Conservation (phyloP, 257 asterid genomes). For the Nicotiana noctiflora region DNA sequence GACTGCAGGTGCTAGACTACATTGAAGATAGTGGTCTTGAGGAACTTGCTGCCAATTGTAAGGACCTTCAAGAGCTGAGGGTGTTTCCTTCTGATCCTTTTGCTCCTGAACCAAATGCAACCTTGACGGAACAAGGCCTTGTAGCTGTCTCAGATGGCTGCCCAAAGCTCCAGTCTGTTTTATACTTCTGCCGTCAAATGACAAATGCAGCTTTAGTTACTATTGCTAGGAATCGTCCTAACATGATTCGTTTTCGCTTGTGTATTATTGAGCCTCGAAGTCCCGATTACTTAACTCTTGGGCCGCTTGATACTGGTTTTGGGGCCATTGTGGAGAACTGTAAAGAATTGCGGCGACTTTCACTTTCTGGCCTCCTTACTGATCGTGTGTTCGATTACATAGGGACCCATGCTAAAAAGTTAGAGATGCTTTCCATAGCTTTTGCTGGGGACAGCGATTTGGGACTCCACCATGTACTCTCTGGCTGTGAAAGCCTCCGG, state of each 20-base stretch:
- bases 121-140: conserved; percentile 84
- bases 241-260: conserved; percentile 67
- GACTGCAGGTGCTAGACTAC: conserved; percentile 72
- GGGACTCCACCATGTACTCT: conserved; percentile 79
- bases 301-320: conserved; percentile 78
- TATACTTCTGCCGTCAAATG: conserved; percentile 96
- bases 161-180: conserved; percentile 82
- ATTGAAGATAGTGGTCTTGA: conserved; percentile 89
- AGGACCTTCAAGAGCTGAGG: conserved; percentile 75
- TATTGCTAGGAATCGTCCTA: conserved; percentile 69
- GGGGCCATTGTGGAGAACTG: conserved; percentile 90
- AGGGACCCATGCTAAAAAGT: conserved; percentile 75
- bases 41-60: conserved; percentile 66
- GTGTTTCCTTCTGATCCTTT: conserved; percentile 96
- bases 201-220: conserved; percentile 77
- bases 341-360: conserved; percentile 74
- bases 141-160: conserved; percentile 87
- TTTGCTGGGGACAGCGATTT: conserved; percentile 94
- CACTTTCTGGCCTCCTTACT: conserved; percentile 78
- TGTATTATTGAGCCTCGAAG: conserved; percentile 75
- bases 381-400: conserved; percentile 71
- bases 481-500: conserved; percentile 85
- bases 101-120: conserved; percentile 69
- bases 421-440: conserved; percentile 95
- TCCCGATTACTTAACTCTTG: conserved; percentile 72